Percentiles rank a stretch among this genome's conserved stretches.
Evolutionary conservation across 768 basidiomycete genomes (phyloP).

Genomic region (Boletus pseudo-olivaceus): DNA sequence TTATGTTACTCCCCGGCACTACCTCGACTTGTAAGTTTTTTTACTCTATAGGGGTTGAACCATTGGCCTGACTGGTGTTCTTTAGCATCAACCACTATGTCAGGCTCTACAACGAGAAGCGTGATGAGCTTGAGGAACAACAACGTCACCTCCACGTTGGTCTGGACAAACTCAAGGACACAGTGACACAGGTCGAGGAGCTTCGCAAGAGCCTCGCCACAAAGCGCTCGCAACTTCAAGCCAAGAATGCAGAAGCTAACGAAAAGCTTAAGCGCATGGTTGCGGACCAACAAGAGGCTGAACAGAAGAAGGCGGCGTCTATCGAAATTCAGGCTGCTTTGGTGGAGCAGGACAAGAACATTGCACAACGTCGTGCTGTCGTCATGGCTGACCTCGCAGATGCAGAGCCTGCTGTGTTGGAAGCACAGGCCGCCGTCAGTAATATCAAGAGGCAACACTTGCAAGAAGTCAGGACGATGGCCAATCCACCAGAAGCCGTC

Average conservation of each 20-base stretch:
- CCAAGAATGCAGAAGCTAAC: constrained; percentile 94
- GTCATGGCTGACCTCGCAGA: constrained; percentile 96
- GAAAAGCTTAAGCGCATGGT: constrained; percentile 98
- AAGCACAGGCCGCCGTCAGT: constrained; percentile 94
- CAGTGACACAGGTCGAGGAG: constrained; percentile 95
- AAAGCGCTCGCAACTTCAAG: constrained; percentile 88
- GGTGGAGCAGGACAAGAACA: constrained; percentile 85
- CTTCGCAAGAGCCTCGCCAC: constrained; percentile 91
- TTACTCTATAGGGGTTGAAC: background rate
- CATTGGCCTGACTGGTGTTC: constrained; percentile 2
- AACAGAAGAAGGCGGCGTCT: constrained; percentile 95
- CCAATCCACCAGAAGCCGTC: constrained; percentile 96
- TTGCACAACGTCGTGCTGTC: constrained; percentile 80
- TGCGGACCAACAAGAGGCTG: constrained; percentile 96
- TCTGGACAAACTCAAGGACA: constrained; percentile 92
- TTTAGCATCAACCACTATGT: constrained; percentile 95
- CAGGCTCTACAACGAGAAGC: constrained; percentile 90
- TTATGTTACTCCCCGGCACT: constrained; percentile 96
- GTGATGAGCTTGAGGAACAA: constrained; percentile 96
- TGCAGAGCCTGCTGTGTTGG: constrained; percentile 94
- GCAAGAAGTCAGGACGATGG: constrained; percentile 97
- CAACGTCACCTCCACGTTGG: constrained; percentile 98
- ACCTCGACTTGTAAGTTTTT: constrained; percentile 89
- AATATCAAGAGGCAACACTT: constrained; percentile 95
- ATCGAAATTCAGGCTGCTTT: constrained; percentile 94